A percentile compares a stretch with the other conserved stretches of the same genome.
Evolutionary conservation across 495 filamentous ascomycete genomes (phyloP).

Genomic region (Penicillium desertorum): DNA sequence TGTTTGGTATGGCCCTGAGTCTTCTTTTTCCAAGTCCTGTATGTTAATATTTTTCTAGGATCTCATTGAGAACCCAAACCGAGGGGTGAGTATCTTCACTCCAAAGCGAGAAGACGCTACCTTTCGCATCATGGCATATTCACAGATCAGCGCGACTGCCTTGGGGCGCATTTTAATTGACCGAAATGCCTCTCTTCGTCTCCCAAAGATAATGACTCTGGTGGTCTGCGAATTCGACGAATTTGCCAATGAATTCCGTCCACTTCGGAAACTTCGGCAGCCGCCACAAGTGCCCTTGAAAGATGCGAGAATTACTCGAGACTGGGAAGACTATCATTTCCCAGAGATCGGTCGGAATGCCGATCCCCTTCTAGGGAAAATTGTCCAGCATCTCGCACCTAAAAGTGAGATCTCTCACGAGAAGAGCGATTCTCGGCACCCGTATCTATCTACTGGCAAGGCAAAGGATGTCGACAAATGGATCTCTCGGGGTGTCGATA

Average conservation of each 20-base stretch:
- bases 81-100: not conserved
- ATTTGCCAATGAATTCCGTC: not conserved
- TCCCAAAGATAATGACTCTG: not conserved
- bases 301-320: slow-evolving; percentile 8
- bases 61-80: slow-evolving; percentile 11
- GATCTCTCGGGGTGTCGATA: not conserved
- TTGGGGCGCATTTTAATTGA: slow-evolving; percentile 1
- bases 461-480: not conserved
- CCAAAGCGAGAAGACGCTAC: not conserved
- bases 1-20: not conserved
- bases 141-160: slow-evolving; percentile 9
- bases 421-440: not conserved
- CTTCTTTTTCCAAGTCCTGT: not conserved
- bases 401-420: not conserved
- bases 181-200: not conserved
- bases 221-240: slow-evolving; percentile 4
- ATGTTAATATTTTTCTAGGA: slow-evolving; percentile 1
- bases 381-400: slow-evolving; percentile 10
- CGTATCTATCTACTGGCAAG: not conserved
- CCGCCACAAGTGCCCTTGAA: not conserved
- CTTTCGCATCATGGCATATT: slow-evolving; percentile 14
- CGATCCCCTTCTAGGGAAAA: not conserved
- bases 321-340: slow-evolving; percentile 31
- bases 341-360: slow-evolving; percentile 19
- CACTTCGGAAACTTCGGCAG: slow-evolving; percentile 5